phyloP scores from a whole-genome alignment of 257 asterid genomes.

The Ligustrum vulgare region DNA sequence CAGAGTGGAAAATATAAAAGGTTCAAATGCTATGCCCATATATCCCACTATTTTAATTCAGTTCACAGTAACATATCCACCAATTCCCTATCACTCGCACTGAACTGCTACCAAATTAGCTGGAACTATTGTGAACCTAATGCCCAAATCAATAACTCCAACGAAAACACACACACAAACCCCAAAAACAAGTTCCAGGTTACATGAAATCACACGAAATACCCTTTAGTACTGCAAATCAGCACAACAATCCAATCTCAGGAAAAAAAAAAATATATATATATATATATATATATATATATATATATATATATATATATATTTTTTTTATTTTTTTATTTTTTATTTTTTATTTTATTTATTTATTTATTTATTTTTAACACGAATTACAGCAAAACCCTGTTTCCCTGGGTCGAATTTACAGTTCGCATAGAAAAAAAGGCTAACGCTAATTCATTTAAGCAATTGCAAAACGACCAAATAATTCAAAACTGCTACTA shows the following conservation, averaged over 20 bases:
- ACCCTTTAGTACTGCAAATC: not conserved
- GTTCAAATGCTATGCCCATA: not conserved
- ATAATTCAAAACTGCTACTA: not conserved
- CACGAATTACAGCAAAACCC: not conserved
- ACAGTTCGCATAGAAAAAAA: not conserved
- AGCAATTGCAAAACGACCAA: not conserved
- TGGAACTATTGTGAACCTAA: not conserved
- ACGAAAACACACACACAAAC: not conserved
- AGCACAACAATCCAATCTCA: not conserved
- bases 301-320: too few relatives aligned
- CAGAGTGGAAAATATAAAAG: not conserved
- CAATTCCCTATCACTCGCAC: not conserved
- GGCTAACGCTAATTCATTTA: not conserved
- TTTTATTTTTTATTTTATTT: too few relatives aligned
- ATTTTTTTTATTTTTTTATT: too few relatives aligned
- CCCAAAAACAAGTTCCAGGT: not conserved
- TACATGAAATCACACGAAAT: not conserved
- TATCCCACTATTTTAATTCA: not conserved
- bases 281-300: too few relatives aligned
- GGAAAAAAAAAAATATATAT: too few relatives aligned
- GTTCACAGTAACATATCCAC: not conserved
- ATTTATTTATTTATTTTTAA: too few relatives aligned
- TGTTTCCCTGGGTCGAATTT: not conserved
- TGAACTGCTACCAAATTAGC: not conserved
- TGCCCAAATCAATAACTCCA: not conserved